Percentiles rank a stretch among this genome's conserved stretches.
Conservation (phyloP, 2,329 filamentous ascomycete genomes). For the Aspergillus fructus region DNA sequence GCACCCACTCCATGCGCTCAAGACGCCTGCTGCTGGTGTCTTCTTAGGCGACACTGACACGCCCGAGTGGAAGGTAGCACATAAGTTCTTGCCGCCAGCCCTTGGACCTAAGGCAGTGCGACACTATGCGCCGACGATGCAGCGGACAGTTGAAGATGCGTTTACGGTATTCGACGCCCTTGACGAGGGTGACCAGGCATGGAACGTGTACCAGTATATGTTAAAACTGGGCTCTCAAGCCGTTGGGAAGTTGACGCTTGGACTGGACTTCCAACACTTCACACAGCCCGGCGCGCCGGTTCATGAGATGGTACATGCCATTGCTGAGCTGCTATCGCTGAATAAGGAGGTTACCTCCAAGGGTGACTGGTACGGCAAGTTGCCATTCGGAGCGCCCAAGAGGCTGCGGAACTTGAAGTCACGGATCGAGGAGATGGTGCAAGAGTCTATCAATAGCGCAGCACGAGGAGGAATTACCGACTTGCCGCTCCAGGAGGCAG, state of each 20-base stretch:
- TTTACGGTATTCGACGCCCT: constrained; percentile 52
- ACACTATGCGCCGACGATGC: constrained; percentile 62
- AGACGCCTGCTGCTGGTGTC: constrained; percentile 28
- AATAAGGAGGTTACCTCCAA: constrained; percentile 60
- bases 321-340: constrained; percentile 53
- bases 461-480: constrained; percentile 25
- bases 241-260: constrained; percentile 47
- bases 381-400: constrained; percentile 60
- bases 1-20: constrained; percentile 32
- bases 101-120: constrained; percentile 60
- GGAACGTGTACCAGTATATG: constrained; percentile 53
- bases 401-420: constrained; percentile 30
- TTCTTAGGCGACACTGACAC: constrained; percentile 37
- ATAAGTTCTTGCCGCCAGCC: constrained; percentile 63
- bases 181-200: constrained; percentile 46
- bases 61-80: constrained; percentile 42
- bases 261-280: constrained; percentile 49
- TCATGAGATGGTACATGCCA: constrained; percentile 52
- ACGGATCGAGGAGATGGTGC: constrained; percentile 22
- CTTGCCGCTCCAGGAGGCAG: constrained; percentile 44
- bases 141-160: constrained; percentile 51
- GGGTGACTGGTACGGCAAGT: constrained; percentile 55
- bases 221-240: constrained; percentile 48
- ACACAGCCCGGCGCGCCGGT: constrained; percentile 44
- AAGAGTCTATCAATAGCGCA: constrained; percentile 23